These are phyloP conservation scores for Eucalyptus regnans DNA, from an alignment of 345 rosid species.

Conservation along the genomic window DNA sequence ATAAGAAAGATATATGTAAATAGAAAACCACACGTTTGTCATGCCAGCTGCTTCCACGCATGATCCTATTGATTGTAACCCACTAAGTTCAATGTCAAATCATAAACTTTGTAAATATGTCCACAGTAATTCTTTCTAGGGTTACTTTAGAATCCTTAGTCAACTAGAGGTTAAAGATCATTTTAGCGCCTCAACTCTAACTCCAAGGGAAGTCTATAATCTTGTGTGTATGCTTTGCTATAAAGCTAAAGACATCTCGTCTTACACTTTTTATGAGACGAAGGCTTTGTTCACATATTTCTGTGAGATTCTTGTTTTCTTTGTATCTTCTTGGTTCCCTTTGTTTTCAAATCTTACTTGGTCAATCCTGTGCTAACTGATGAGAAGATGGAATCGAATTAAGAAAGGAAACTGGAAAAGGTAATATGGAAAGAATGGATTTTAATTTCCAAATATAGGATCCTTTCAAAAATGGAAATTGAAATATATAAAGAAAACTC, in stretches of 20 bases:
- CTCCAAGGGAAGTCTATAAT: background rate
- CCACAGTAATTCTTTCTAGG: background rate
- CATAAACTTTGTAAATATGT: background rate
- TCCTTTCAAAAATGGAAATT: background rate
- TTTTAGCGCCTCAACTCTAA: background rate
- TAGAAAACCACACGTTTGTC: background rate
- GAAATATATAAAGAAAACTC: background rate
- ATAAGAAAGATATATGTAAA: background rate
- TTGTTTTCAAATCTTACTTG: background rate
- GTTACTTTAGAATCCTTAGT: background rate
- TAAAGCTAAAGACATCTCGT: background rate
- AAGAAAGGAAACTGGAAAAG: background rate
- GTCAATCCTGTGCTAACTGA: background rate
- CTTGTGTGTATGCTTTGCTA: background rate
- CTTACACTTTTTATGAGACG: background rate
- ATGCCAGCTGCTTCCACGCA: background rate
- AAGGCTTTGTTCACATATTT: background rate
- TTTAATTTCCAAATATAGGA: background rate
- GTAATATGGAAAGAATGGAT: background rate
- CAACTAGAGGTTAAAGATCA: background rate
- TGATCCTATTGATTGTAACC: background rate
- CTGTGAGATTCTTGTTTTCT: background rate
- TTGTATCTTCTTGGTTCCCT: background rate
- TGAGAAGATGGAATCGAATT: background rate
- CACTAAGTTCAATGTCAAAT: background rate